Base-by-base conservation (phyloP, 805 yeast genomes). In the Schizosaccharomyces octosporus region DNA sequence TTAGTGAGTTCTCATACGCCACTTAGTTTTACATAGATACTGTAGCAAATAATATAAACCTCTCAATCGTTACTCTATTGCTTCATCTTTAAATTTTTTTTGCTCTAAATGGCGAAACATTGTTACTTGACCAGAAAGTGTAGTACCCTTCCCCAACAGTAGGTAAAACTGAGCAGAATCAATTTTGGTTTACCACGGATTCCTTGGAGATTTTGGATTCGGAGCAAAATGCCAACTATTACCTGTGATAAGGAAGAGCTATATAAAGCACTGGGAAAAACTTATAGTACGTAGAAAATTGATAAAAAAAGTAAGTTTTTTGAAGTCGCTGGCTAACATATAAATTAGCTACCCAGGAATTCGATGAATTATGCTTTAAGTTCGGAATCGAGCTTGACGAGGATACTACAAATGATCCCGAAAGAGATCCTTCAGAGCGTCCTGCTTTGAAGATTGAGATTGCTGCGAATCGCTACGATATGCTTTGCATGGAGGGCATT, bases 301-400 rank as follows among this genome's bases (percentile, higher is more conserved):
- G 62, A 17, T 21, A 27, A 27, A 19, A 36, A 42, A 54, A 39
- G 9, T 41, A 36, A 19, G 31, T 58, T 4, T 3, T 39, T 17
- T 54, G 57, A 13, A 36, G 11, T 36, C 51, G 24, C 13, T 11
- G n/a, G 21, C 27, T 45, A 45, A 45, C 51, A 24, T 48, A 36
- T 36, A 48, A 19, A 31, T 7, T 29, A 43, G 32, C 64, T 68
- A 85, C 93, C 66, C 81, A 87, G 67, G 98, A 90, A 70, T 89
- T 93, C 68, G 99, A 93, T 71, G 97, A 89, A 73, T 80, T 93
- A 67, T 93, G 97, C 76, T 93, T 93, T 76, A 94, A 90, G 70
- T 93, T 89, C 67, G 99, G 99, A 68, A 82, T 93, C 66, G 99
- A 93, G 76, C 79, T 93, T 64, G 99, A 93, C 72, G 99, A 94